These are phyloP conservation scores for Arthrobotrys entomopaga DNA, from an alignment of 2,329 filamentous ascomycete genomes.

Conservation along the genomic window DNA sequence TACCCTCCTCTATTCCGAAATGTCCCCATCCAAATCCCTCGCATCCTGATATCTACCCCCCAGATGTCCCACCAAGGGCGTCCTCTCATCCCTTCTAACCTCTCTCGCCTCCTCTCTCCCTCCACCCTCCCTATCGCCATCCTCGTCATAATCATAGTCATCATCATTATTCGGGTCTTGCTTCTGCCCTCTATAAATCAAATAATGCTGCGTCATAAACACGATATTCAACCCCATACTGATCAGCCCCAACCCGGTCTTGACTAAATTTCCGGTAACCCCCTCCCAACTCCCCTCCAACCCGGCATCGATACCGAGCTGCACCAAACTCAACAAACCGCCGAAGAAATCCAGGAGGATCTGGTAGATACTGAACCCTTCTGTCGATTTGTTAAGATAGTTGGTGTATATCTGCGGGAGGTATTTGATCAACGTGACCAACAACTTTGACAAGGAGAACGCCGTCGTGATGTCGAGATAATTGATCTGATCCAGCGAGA, in stretches of 20 bases:
- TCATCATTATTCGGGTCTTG: constrained; percentile 22
- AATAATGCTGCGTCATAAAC: constrained; percentile 89
- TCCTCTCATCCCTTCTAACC: constrained; percentile 23
- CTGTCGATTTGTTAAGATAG: constrained; percentile 82
- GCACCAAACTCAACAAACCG: constrained; percentile 80
- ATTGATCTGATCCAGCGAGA: constrained; percentile 65
- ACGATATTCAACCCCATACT: constrained; percentile 85
- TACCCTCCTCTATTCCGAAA: constrained; percentile 35
- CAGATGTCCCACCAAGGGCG: constrained; percentile 28
- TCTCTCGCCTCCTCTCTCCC: not conserved
- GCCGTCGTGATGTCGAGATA: constrained; percentile 62
- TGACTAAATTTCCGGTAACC: constrained; percentile 89
- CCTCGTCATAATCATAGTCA: constrained; percentile 16
- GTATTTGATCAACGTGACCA: constrained; percentile 91
- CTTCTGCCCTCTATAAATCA: constrained; percentile 70
- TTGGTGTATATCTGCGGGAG: constrained; percentile 86
- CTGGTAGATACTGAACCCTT: constrained; percentile 85
- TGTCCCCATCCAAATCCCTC: constrained; percentile 35
- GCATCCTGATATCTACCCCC: not conserved
- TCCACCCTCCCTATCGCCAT: constrained; percentile 13
- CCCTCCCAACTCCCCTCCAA: constrained; percentile 77
- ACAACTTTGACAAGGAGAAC: constrained; percentile 86
- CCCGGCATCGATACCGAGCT: constrained; percentile 85
- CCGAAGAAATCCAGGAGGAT: constrained; percentile 86
- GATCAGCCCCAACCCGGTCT: constrained; percentile 85